Conservation (phyloP, 768 basidiomycete species). For the Lentinula boryana region DNA sequence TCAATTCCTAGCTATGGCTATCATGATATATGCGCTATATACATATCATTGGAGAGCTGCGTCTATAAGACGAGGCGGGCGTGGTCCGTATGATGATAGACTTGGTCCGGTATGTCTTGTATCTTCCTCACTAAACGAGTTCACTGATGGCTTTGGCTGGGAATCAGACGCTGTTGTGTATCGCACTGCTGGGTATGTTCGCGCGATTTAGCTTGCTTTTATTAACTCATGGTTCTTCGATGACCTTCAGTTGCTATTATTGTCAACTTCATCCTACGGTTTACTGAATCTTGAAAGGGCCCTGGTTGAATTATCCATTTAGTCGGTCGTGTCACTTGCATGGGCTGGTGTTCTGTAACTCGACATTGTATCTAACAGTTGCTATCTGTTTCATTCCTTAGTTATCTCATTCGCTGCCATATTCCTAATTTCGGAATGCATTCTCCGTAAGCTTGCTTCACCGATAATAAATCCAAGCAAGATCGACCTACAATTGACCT, state of each 20-base stretch:
- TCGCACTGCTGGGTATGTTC: constrained; percentile 67
- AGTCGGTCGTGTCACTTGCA: neutral
- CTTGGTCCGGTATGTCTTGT: constrained; percentile 76
- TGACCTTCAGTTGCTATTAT: constrained; percentile 63
- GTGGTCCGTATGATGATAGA: constrained; percentile 95
- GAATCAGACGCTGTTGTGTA: constrained; percentile 72
- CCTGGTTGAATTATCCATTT: neutral
- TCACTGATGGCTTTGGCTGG: constrained; percentile 9
- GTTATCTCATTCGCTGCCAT: neutral
- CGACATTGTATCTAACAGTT: neutral
- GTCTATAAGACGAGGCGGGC: constrained; percentile 85
- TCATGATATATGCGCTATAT: constrained; percentile 94
- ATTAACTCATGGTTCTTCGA: neutral
- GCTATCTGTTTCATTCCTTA: neutral
- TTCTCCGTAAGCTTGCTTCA: no score
- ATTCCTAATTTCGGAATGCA: no score
- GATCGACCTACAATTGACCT: neutral
- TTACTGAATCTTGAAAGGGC: constrained; percentile 37
- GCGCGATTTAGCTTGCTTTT: neutral
- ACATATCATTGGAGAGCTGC: constrained; percentile 97
- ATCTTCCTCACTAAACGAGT: constrained; percentile 6
- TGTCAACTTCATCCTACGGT: constrained; percentile 81
- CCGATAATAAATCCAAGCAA: no score
- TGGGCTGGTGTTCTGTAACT: neutral
- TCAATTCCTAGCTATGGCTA: constrained; percentile 70